Evolutionary conservation across 2,329 filamentous ascomycete genomes (phyloP).

Genomic region (Colletotrichum abscissum): DNA sequence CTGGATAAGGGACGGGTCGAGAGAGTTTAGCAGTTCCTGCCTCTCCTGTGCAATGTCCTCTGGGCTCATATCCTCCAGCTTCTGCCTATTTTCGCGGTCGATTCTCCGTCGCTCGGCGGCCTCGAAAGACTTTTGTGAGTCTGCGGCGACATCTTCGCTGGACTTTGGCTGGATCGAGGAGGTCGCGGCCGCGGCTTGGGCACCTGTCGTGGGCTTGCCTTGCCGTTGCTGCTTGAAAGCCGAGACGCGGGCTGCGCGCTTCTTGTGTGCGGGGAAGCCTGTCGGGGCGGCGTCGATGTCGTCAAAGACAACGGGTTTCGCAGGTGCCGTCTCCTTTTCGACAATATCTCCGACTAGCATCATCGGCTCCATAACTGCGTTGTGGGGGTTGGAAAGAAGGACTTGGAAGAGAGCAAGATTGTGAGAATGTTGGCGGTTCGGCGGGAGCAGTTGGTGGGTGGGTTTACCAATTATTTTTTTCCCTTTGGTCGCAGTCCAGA

Average conservation of each 20-base stretch:
- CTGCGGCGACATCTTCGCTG: constrained; percentile 19
- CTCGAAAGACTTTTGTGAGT: constrained; percentile 44
- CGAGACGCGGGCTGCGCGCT: constrained; percentile 73
- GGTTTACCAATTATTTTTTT: not conserved
- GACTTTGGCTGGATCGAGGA: constrained; percentile 25
- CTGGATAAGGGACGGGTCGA: constrained; percentile 82
- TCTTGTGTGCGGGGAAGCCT: constrained; percentile 92
- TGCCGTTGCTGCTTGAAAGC: constrained; percentile 81
- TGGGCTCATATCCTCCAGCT: constrained; percentile 81
- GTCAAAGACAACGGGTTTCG: constrained; percentile 73
- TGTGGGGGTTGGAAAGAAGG: not conserved
- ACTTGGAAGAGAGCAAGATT: not conserved
- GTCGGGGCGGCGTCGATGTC: constrained; percentile 66
- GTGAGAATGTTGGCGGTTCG: not conserved
- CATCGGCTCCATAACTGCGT: constrained; percentile 46
- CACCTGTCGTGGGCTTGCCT: constrained; percentile 41
- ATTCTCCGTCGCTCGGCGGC: constrained; percentile 77
- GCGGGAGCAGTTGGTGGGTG: constrained; percentile 2
- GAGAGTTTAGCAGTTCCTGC: constrained; percentile 79
- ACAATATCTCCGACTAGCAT: constrained; percentile 81
- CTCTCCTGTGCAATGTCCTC: constrained; percentile 85
- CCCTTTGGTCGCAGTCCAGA: not conserved
- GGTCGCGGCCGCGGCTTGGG: constrained; percentile 32
- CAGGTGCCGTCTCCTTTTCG: constrained; percentile 73
- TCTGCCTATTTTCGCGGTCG: constrained; percentile 82